Conservation (phyloP, 164 flowering plant species). For the Kingdonia uniflora region DNA sequence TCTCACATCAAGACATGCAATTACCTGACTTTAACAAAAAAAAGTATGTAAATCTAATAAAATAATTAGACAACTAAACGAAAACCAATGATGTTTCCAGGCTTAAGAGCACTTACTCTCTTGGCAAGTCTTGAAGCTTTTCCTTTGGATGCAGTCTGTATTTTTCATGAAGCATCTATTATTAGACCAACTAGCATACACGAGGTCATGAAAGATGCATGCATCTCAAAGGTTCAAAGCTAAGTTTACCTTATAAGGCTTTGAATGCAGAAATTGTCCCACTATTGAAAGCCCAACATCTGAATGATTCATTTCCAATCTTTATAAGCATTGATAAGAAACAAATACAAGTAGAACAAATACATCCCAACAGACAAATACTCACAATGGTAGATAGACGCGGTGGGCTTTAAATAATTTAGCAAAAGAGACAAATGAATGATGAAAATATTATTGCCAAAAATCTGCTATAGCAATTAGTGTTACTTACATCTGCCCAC, state of each 20-base stretch:
- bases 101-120: constrained; percentile 45
- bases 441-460: too few species aligned
- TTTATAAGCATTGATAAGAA: constrained; percentile 1
- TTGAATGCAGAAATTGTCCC: constrained; percentile 59
- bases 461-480: too few species aligned
- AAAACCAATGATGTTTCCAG: not conserved
- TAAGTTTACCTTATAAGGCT: constrained; percentile 55
- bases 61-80: not conserved
- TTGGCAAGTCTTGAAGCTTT: constrained; percentile 83
- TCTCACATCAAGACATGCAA: constrained; percentile 99
- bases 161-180: constrained; percentile 25
- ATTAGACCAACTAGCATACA: constrained; percentile 17
- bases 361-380: too few species aligned
- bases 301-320: constrained; percentile 22
- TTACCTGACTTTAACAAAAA: constrained; percentile 36
- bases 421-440: too few species aligned
- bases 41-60: not conserved
- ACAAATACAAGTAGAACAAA: too few species aligned
- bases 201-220: constrained; percentile 4
- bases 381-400: too few species aligned
- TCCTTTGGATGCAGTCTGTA: constrained; percentile 56
- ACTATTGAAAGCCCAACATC: constrained; percentile 90
- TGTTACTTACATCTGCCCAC: too few species aligned
- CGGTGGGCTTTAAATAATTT: too few species aligned
- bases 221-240: constrained; percentile 7